Evolutionary conservation across 257 asterid genomes (phyloP).

Genomic region (Solanum dulcamara): DNA sequence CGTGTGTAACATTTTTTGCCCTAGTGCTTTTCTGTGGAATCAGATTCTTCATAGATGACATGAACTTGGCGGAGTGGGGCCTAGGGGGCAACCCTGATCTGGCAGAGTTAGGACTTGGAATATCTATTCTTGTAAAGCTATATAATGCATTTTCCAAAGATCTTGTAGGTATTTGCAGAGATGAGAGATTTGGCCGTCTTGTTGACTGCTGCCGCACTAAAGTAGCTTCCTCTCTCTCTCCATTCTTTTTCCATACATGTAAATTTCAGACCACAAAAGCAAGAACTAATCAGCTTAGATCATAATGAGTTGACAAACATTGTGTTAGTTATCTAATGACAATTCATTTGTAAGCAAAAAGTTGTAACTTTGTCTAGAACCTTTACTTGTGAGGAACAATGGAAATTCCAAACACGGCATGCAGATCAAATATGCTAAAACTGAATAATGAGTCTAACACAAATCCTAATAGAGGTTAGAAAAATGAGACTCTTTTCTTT

Average conservation of each 20-base stretch:
- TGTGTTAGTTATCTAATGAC: background rate
- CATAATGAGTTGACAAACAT: background rate
- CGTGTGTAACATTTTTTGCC: conserved; percentile 43
- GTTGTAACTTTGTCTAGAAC: background rate
- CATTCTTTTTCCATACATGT: conserved; percentile 23
- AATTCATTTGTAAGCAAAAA: background rate
- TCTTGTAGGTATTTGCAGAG: conserved; percentile 69
- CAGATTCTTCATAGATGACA: conserved; percentile 67
- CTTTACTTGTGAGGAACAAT: background rate
- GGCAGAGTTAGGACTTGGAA: conserved; percentile 60
- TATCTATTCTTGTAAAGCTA: conserved; percentile 46
- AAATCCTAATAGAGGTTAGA: background rate
- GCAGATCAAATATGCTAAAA: background rate
- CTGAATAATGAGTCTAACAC: background rate
- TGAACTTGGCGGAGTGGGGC: conserved; percentile 66
- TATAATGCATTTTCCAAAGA: conserved; percentile 47
- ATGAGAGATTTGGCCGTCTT: conserved; percentile 59
- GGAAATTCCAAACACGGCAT: background rate
- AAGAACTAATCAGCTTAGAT: background rate
- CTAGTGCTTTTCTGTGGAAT: conserved; percentile 72
- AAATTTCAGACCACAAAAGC: background rate
- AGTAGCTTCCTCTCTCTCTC: conserved; percentile 56
- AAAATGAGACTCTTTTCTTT: background rate
- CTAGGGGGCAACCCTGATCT: conserved; percentile 83
- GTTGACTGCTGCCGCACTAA: conserved; percentile 39